Evolutionary conservation across 192 early-diverging fungal genomes (phyloP).

Genomic region (Thamnidium elegans): DNA sequence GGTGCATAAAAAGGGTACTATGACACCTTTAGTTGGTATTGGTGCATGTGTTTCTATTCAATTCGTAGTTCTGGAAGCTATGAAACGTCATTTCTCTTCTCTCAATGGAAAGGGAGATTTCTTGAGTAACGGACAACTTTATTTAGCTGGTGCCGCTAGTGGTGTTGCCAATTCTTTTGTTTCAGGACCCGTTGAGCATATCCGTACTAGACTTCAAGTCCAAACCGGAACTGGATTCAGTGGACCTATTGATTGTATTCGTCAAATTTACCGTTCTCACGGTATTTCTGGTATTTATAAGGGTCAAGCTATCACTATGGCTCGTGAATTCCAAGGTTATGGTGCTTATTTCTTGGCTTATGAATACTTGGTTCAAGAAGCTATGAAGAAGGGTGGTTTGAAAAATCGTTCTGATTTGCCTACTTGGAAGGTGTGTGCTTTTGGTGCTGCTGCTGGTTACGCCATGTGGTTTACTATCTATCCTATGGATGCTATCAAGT

Average conservation of each 20-base stretch:
- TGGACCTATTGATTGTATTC: conserved; percentile 83
- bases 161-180: conserved; percentile 89
- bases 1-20: conserved; percentile 62
- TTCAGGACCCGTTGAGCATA: conserved; percentile 93
- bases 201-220: conserved; percentile 92
- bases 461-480: conserved; percentile 79
- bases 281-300: conserved; percentile 85
- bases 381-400: conserved; percentile 56
- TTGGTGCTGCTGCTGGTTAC: conserved; percentile 81
- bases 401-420: conserved; percentile 68
- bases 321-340: conserved; percentile 90
- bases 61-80: conserved; percentile 84
- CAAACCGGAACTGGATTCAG: conserved; percentile 65
- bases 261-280: conserved; percentile 71
- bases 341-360: conserved; percentile 93
- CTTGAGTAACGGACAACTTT: conserved; percentile 79
- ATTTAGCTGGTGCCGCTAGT: conserved; percentile 77
- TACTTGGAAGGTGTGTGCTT: conserved; percentile 72
- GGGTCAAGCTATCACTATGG: conserved; percentile 82
- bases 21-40: conserved; percentile 90
- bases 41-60: conserved; percentile 98
- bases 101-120: conserved; percentile 47
- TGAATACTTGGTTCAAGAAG: conserved; percentile 82
- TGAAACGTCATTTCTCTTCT: conserved; percentile 75
- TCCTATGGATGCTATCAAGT: conserved; percentile 93